Evolutionary conservation across 192 early-diverging fungal species (phyloP), one percentile per base, ranked within the genome.

Genomic region (Gonapodya sp.): DNA sequence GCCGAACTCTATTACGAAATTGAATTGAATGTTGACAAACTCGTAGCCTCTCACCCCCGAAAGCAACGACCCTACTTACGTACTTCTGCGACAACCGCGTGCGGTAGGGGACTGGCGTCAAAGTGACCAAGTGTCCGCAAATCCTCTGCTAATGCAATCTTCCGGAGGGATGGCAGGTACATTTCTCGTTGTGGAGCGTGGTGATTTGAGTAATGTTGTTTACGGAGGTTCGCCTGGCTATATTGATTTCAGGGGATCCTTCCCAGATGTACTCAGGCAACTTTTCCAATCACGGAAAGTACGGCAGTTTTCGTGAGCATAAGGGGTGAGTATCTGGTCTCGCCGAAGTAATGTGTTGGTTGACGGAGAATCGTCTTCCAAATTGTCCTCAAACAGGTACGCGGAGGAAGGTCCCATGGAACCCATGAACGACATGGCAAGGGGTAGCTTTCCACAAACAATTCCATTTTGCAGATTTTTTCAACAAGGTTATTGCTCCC

Each of bases 401-500:
- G 46, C 46, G 24, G 46, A 64, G 24, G 46, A 64, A 24, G 46
- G 46, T 64, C 46, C 46, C 8, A 64, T 64, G 24, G 46, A 64
- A 64, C 46, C 46, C 8, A 24, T 24, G 24, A 8, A 8, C 24
- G 46, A 64, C 24, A 64, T 64, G 46, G 8, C 46, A 8, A 64
- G 24, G 8, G 8, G 8, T 24, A 8, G 8, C 46, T 64, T 64
- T 24, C 46, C 46, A 8, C 8, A 8, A 24, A 64, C 8, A 8
- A 24, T 24, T 8, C 77, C 77, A 14, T 34, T 84, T 34, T 84
- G 83, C 37, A 73, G 81, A 16, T 84, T 82, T 79, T 84, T 82
- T 46, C 35, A 79, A 0, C 83, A 84, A 73, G 83, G 83, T 1
- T 84, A 77, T 34, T 84, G 83, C 78, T 84, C 83, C 1, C 81